phyloP scores from a whole-genome alignment of 352 stramenopile species.

The Blastocystis sp. region DNA sequence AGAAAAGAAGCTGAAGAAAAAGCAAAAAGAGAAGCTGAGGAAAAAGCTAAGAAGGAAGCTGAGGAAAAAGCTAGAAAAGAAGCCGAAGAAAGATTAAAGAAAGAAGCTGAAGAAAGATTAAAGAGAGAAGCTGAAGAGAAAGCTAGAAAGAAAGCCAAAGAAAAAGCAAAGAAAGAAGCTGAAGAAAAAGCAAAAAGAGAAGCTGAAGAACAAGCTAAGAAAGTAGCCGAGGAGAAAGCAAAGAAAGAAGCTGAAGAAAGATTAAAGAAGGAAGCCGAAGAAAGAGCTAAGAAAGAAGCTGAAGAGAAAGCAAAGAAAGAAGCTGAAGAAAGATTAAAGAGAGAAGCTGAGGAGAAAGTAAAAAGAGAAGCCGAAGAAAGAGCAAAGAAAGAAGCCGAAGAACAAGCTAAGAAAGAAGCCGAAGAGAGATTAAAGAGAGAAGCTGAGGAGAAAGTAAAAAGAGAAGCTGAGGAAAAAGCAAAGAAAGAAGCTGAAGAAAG shows the following conservation, averaged over 20 bases:
- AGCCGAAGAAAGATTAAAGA: neutral
- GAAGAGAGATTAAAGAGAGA: neutral
- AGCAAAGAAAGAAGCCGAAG: neutral
- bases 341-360: neutral
- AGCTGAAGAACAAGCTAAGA: neutral
- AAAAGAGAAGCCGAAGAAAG: neutral
- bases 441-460: neutral
- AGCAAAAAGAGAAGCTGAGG: neutral
- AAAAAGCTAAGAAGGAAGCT: neutral
- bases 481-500: slow-evolving; percentile 30
- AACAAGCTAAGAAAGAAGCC: neutral
- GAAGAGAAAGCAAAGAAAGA: neutral
- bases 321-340: neutral
- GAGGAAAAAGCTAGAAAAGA: neutral
- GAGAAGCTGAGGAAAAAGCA: neutral
- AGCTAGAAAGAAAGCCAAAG: neutral
- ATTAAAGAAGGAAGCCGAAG: neutral
- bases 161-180: neutral
- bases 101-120: neutral
- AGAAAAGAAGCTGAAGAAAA: neutral
- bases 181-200: neutral
- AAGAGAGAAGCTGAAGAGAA: neutral
- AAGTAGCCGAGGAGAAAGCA: neutral
- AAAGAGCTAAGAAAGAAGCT: neutral
- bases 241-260: neutral